Conservation (phyloP, 140 eudicot species). For the Stevia rebaudiana region DNA sequence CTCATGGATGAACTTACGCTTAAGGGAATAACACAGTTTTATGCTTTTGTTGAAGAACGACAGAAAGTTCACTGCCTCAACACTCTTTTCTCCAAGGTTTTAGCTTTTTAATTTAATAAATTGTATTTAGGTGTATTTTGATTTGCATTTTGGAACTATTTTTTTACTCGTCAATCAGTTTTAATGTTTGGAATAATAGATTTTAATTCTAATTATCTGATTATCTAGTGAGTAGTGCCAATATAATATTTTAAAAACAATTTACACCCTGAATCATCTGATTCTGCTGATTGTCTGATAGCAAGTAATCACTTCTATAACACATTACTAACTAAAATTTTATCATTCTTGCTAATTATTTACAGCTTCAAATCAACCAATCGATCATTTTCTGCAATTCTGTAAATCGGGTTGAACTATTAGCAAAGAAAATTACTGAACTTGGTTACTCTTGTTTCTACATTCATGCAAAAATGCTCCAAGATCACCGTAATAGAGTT, state of each 20-base stretch:
- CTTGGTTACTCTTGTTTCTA: constrained; percentile 98
- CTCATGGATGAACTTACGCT: constrained; percentile 98
- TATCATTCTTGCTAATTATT: background rate
- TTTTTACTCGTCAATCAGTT: background rate
- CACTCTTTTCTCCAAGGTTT: constrained; percentile 94
- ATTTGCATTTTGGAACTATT: background rate
- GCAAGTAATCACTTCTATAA: background rate
- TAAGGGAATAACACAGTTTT: constrained; percentile 89
- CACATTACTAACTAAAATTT: constrained; percentile 2
- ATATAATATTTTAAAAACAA: background rate
- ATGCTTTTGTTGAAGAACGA: constrained; percentile 98
- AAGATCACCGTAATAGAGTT: constrained; percentile 92
- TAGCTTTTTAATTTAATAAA: background rate
- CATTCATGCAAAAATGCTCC: constrained; percentile 98
- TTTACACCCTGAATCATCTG: background rate
- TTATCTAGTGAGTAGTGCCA: background rate
- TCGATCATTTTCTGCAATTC: constrained; percentile 96
- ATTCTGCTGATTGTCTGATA: background rate
- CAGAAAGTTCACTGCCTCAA: constrained; percentile 95
- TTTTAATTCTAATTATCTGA: background rate
- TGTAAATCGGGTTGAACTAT: constrained; percentile 89
- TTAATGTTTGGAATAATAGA: background rate
- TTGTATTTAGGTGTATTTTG: background rate
- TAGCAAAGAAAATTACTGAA: constrained; percentile 93
- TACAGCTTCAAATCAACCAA: constrained; percentile 95